Percentiles rank a stretch among this genome's conserved stretches.
Evolutionary conservation across 2,329 filamentous ascomycete species (phyloP).

Genomic region (Bipolaris sorokiniana): DNA sequence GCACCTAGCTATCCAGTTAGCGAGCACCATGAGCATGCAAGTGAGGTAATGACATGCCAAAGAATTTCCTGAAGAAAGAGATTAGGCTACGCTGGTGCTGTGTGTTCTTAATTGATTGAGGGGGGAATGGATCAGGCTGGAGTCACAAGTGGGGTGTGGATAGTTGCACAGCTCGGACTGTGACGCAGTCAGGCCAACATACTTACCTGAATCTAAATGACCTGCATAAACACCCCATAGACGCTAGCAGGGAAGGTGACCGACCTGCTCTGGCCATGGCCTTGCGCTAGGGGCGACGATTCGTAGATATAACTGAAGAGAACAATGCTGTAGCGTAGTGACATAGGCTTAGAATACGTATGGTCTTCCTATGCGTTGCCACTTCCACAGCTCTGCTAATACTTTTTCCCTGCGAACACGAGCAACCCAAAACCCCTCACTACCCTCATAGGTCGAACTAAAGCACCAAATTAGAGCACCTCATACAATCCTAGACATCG

Average conservation of each 20-base stretch:
- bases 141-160: too few relatives aligned
- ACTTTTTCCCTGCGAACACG: constrained; percentile 8
- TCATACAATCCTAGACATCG: not conserved
- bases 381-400: constrained; percentile 6
- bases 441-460: not conserved
- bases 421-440: not conserved
- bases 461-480: not conserved
- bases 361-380: constrained; percentile 7
- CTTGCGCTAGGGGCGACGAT: not conserved
- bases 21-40: too few relatives aligned
- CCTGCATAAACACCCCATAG: too few relatives aligned
- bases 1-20: too few relatives aligned
- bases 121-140: too few relatives aligned
- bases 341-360: not conserved
- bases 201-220: too few relatives aligned
- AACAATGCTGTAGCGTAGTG: constrained; percentile 4
- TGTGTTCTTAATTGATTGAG: too few relatives aligned
- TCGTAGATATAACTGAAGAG: constrained; percentile 11
- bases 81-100: too few relatives aligned
- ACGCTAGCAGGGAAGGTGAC: not conserved
- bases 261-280: not conserved
- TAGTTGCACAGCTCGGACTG: too few relatives aligned
- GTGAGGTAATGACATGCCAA: too few relatives aligned
- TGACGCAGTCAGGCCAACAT: too few relatives aligned
- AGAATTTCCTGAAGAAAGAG: too few relatives aligned